Evolutionary conservation across 805 yeast genomes (phyloP).

Genomic region (Pichia membranifaciens): DNA sequence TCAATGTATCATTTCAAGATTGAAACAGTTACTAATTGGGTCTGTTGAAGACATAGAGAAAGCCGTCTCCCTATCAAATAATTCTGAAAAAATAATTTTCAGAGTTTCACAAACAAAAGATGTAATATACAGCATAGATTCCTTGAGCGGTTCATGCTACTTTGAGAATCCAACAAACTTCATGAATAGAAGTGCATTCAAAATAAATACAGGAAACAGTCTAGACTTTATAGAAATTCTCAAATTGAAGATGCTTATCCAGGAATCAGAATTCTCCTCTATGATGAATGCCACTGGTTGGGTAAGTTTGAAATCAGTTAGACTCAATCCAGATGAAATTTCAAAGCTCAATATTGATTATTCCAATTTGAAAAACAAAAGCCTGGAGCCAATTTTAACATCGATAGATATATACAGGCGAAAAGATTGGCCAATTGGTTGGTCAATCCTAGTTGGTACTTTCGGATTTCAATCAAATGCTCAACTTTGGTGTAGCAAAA

Average conservation of each 20-base stretch:
- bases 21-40: conserved; percentile 28
- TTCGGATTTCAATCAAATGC: conserved; percentile 33
- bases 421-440: conserved; percentile 50
- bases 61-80: conserved; percentile 21
- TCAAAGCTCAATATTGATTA: conserved; percentile 34
- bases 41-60: conserved; percentile 27
- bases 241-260: conserved; percentile 43
- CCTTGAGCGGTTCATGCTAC: conserved; percentile 36
- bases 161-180: conserved; percentile 42
- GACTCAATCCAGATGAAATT: conserved; percentile 43
- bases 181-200: conserved; percentile 29
- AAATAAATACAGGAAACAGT: conserved; percentile 26
- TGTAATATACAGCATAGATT: conserved; percentile 28
- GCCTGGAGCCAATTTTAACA: conserved; percentile 19
- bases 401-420: conserved; percentile 37
- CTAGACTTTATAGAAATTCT: conserved; percentile 32
- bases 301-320: conserved; percentile 53
- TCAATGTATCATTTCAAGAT: conserved; percentile 29
- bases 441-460: conserved; percentile 43
- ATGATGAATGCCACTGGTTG: conserved; percentile 63
- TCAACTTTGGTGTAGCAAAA: conserved; percentile 49
- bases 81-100: conserved; percentile 23
- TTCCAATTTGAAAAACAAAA: conserved; percentile 22
- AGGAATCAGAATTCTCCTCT: conserved; percentile 45
- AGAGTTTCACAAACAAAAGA: conserved; percentile 27